These are phyloP conservation scores for Cynara cardunculus DNA, from an alignment of 129 eudicot genomes.

Conservation along the genomic window DNA sequence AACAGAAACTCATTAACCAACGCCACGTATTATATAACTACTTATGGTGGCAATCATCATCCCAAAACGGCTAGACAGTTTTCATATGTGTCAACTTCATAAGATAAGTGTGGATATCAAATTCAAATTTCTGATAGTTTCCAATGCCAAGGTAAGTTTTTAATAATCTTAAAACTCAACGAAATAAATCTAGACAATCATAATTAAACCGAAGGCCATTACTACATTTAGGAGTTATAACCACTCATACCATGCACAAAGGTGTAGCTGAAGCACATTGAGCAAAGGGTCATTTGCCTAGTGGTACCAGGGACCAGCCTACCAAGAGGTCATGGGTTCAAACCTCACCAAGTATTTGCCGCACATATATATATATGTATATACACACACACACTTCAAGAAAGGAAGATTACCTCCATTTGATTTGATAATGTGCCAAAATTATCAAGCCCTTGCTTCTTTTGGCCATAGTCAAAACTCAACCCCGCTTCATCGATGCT, in stretches of 20 bases:
- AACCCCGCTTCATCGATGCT: conserved; percentile 55
- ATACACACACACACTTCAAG: not conserved
- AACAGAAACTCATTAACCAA: not conserved
- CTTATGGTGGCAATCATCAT: not conserved
- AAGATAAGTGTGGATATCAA: not conserved
- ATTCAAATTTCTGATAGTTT: not conserved
- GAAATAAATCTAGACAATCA: not conserved
- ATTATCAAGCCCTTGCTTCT: conserved; percentile 50
- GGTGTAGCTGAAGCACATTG: not conserved
- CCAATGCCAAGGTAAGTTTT: not conserved
- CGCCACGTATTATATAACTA: not conserved
- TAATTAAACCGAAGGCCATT: not conserved
- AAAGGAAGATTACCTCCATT: conserved; percentile 62
- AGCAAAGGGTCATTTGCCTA: not conserved
- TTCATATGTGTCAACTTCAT: not conserved
- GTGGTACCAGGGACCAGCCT: not conserved
- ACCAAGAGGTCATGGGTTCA: not conserved
- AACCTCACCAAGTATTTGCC: not conserved
- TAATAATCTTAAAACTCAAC: not conserved
- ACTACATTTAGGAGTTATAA: not conserved
- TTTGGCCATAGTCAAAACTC: conserved; percentile 62
- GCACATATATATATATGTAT: too few relatives aligned
- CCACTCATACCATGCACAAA: not conserved
- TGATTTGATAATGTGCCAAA: conserved; percentile 42
- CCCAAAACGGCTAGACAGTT: not conserved